Evolutionary conservation across 2,329 filamentous ascomycete genomes (phyloP).

Genomic region (Aspergillus vadensis): DNA sequence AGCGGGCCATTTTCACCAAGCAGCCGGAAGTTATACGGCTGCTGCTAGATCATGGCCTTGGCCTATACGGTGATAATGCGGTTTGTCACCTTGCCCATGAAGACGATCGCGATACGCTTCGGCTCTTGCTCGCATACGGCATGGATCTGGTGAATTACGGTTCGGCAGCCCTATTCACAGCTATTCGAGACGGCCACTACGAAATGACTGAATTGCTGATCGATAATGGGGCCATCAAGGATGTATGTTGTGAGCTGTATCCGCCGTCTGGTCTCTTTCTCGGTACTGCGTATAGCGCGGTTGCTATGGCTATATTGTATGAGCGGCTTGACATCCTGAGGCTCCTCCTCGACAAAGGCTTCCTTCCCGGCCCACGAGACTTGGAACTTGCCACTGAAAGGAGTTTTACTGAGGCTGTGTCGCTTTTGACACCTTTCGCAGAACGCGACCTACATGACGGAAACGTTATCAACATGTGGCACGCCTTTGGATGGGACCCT

Average conservation of each 20-base stretch:
- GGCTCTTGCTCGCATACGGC: not conserved
- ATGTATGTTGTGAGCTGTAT: not conserved
- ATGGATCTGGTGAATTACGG: constrained; percentile 2
- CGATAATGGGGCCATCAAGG: constrained; percentile 5
- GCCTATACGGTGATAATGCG: not conserved
- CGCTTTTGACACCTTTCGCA: not conserved
- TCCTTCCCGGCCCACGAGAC: not conserved
- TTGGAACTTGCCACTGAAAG: not conserved
- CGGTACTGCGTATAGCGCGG: not conserved
- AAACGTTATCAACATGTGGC: not conserved
- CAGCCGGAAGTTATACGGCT: not conserved
- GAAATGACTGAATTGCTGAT: constrained; percentile 10
- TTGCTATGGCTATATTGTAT: constrained; percentile 3
- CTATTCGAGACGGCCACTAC: constrained; percentile 2
- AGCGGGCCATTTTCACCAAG: not conserved
- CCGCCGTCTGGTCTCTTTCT: not conserved
- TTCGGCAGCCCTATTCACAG: not conserved
- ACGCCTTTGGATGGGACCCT: no score
- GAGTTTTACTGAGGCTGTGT: not conserved
- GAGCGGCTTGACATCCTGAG: constrained; percentile 2
- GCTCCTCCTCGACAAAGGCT: constrained; percentile 8
- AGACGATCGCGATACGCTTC: not conserved
- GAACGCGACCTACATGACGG: not conserved
- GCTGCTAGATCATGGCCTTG: not conserved
- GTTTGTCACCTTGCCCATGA: not conserved